Evolutionary conservation across 176 grass and related monocot genomes (phyloP).

Genomic region (Carex kokanica): DNA sequence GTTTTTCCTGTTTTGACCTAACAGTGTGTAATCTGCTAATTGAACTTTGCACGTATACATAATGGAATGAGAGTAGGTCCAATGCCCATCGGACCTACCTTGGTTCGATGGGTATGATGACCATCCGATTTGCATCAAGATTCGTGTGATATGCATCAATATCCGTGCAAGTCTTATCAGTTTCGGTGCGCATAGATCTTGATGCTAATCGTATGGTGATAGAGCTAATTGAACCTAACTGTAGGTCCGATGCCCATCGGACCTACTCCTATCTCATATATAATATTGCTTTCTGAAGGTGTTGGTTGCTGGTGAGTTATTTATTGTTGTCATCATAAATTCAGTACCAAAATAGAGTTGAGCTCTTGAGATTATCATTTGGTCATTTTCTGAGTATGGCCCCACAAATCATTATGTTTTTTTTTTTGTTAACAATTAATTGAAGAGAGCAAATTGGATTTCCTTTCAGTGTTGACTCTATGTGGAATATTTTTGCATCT

Average conservation of each 20-base stretch:
- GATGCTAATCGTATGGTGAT: too few species aligned
- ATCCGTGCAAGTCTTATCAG: too few species aligned
- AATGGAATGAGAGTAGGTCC: too few species aligned
- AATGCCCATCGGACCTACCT: too few species aligned
- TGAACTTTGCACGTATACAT: background rate
- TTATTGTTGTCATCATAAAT: conserved; percentile 6
- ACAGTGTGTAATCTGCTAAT: conserved; percentile 1
- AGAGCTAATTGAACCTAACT: too few species aligned
- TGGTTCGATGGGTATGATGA: too few species aligned
- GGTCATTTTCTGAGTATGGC: background rate
- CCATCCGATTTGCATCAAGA: too few species aligned
- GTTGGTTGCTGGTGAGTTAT: too few species aligned
- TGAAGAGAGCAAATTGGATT: background rate
- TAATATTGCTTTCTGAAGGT: background rate
- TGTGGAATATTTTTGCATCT: background rate
- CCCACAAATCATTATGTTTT: conserved; percentile 6
- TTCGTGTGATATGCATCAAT: too few species aligned
- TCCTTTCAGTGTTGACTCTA: background rate
- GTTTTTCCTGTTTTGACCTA: conserved; percentile 2
- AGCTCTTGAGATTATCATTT: background rate
- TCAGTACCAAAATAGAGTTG: background rate
- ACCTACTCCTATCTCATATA: too few species aligned
- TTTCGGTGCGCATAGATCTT: too few species aligned
- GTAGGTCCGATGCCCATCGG: too few species aligned
- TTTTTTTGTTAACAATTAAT: background rate